Evolutionary conservation across 2,329 filamentous ascomycete genomes (phyloP).

Genomic region (Cadophora sp.): DNA sequence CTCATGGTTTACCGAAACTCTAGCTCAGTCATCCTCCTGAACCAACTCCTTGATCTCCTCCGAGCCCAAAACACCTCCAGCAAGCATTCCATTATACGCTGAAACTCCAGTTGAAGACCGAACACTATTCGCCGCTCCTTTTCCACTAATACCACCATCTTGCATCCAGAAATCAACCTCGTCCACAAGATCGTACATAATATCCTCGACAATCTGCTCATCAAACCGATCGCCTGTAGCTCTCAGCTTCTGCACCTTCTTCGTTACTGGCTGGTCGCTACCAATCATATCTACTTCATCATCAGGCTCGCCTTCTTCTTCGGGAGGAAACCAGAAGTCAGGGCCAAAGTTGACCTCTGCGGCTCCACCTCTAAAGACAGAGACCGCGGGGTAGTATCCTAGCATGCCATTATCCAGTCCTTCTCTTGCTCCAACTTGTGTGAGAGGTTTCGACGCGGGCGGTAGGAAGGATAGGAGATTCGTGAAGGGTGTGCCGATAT

Average conservation of each 20-base stretch:
- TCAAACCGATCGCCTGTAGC: slow-evolving; percentile 81
- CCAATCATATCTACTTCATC: slow-evolving; percentile 58
- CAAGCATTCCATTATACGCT: slow-evolving; percentile 31
- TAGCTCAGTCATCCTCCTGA: slow-evolving; percentile 59
- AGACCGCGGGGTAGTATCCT: slow-evolving; percentile 94
- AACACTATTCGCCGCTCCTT: slow-evolving; percentile 36
- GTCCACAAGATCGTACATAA: slow-evolving; percentile 91
- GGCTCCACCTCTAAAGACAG: slow-evolving; percentile 88
- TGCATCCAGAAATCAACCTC: slow-evolving; percentile 90
- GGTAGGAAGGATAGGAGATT: slow-evolving; percentile 90
- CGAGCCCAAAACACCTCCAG: slow-evolving; percentile 51
- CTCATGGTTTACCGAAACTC: no score
- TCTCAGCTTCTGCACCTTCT: slow-evolving; percentile 51
- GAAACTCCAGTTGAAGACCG: slow-evolving; percentile 33
- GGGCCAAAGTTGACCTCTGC: slow-evolving; percentile 95
- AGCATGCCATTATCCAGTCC: slow-evolving; percentile 94
- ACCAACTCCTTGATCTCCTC: slow-evolving; percentile 72
- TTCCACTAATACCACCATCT: slow-evolving; percentile 48
- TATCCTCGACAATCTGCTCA: slow-evolving; percentile 94
- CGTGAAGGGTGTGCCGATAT: slow-evolving; percentile 87
- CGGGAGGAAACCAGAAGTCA: slow-evolving; percentile 88
- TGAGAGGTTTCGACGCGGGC: slow-evolving; percentile 75
- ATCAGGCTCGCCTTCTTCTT: slow-evolving; percentile 55
- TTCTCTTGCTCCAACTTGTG: slow-evolving; percentile 78
- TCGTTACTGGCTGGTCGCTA: slow-evolving; percentile 43